phyloP scores from a whole-genome alignment of 2,329 filamentous ascomycete genomes.

The Dothistroma pini region DNA sequence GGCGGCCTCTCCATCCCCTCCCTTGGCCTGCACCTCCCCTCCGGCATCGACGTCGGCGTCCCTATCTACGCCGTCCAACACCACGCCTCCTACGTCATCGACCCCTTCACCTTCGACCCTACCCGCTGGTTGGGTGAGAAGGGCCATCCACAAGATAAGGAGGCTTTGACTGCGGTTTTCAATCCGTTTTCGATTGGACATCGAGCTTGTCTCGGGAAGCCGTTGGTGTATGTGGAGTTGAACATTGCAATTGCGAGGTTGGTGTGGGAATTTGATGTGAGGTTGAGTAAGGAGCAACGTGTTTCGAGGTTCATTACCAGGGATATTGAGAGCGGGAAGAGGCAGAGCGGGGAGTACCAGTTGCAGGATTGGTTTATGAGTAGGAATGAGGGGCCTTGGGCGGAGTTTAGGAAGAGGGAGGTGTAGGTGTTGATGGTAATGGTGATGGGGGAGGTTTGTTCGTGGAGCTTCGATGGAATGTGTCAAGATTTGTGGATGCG shows the following conservation, averaged over 20 bases:
- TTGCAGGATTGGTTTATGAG: constrained; percentile 70
- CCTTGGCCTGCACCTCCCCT: constrained; percentile 38
- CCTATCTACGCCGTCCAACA: constrained; percentile 38
- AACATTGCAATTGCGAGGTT: constrained; percentile 25
- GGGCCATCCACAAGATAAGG: constrained; percentile 14
- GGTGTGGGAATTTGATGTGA: constrained; percentile 27
- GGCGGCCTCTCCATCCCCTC: constrained; percentile 32
- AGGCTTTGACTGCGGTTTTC: constrained; percentile 57
- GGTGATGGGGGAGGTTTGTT: background rate
- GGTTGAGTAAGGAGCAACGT: constrained; percentile 36
- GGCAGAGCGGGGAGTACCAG: constrained; percentile 61
- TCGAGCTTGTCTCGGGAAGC: constrained; percentile 67
- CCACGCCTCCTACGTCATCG: constrained; percentile 30
- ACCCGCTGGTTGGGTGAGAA: constrained; percentile 26
- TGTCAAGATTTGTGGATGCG: background rate
- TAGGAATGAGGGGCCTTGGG: constrained; percentile 65
- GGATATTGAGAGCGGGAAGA: constrained; percentile 52
- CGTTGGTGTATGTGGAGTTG: constrained; percentile 29
- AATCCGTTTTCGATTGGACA: constrained; percentile 70
- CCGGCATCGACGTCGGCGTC: constrained; percentile 34
- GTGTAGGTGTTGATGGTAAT: background rate
- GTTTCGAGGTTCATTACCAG: constrained; percentile 53
- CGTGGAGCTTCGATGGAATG: background rate
- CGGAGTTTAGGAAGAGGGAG: constrained; percentile 47
- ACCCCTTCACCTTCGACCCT: constrained; percentile 29